Evolutionary conservation across 2,329 filamentous ascomycete genomes (phyloP).

Genomic region (Cladobotryum protrusum): DNA sequence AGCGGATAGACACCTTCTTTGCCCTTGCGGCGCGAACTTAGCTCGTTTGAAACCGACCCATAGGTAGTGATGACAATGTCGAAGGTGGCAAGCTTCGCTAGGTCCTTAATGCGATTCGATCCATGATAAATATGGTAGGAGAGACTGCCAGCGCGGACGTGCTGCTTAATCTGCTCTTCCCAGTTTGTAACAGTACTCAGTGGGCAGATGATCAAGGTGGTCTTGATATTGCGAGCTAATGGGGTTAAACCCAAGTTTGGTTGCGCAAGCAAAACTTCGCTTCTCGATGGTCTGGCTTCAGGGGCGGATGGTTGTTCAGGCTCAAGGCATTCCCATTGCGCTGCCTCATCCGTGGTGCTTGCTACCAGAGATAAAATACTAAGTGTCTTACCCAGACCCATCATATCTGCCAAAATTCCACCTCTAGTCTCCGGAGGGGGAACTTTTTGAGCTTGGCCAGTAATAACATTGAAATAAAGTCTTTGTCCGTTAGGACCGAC

Average conservation of each 20-base stretch:
- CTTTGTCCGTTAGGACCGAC: constrained; percentile 44
- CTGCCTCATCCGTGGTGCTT: constrained; percentile 56
- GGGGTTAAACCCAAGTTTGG: constrained; percentile 42
- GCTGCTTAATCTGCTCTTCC: constrained; percentile 84
- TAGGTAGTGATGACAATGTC: constrained; percentile 93
- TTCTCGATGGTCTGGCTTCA: constrained; percentile 32
- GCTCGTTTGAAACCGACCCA: constrained; percentile 76
- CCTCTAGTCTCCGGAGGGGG: constrained; percentile 63
- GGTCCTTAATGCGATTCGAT: constrained; percentile 62
- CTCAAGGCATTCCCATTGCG: constrained; percentile 50
- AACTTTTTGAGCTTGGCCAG: constrained; percentile 55
- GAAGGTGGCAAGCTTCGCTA: constrained; percentile 60
- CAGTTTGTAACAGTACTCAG: constrained; percentile 90
- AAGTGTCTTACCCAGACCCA: constrained; percentile 82
- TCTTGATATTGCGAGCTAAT: constrained; percentile 62
- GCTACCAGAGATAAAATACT: constrained; percentile 76
- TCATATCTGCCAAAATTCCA: constrained; percentile 77
- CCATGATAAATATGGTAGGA: constrained; percentile 85
- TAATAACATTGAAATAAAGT: constrained; percentile 79
- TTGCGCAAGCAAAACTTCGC: constrained; percentile 27
- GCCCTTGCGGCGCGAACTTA: constrained; percentile 55
- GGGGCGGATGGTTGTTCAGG: constrained; percentile 45
- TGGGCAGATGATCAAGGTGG: constrained; percentile 82
- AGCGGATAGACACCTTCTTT: constrained; percentile 60
- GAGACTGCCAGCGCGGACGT: constrained; percentile 60